Base-by-base conservation (phyloP, 179 eudicot species). In the Monotropa hypopitys region DNA sequence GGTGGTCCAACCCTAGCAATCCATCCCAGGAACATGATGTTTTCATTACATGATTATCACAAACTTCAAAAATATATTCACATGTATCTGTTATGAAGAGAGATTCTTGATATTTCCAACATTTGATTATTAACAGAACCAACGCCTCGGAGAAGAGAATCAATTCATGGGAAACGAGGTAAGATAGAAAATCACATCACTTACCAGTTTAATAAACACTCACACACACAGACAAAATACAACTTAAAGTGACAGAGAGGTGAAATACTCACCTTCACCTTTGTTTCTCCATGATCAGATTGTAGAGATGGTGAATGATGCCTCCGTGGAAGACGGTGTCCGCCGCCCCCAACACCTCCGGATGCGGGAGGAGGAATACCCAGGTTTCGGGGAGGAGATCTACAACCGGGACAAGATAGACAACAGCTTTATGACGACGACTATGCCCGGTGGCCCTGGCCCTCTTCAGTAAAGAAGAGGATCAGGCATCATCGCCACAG, bases 141-240 rank as follows among this genome's bases (percentile, higher is more conserved):
- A 30, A 61, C 7, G 0, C 13, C 35, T 13, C 66, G 66, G 7
- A 20, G 66, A 61, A 35, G 45, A 53, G 65, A 53, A 20, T 18
- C 76, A 10, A 26, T n/a, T 51, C 12, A 35, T 15, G 47, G 76
- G 33, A n/a, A 73, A 33, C 32, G 76, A 73, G 76, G 76, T 53
- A 32, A 13, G 32, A 3, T 23, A 26, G 11, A 43, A 5, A 20
- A 32, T 38, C 3, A 38, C 40, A 38, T 0, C 40, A 38, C 5
- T 38, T 38, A 38, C 40, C 40, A 38, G 40, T 38, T 38, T 38
- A 38, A 38, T 38, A 38, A 38, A 5, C n/a, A n/a, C n/a, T 38
- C 4, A 38, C 0, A 38, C 5, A 38, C 3, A 1, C 40, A 1
- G 40, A 38, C 4, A 38, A 38, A 38, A 38, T 38, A 38, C 50